Evolutionary conservation across 208 protist genomes (phyloP).

Genomic region (Leishmania aethiopica): DNA sequence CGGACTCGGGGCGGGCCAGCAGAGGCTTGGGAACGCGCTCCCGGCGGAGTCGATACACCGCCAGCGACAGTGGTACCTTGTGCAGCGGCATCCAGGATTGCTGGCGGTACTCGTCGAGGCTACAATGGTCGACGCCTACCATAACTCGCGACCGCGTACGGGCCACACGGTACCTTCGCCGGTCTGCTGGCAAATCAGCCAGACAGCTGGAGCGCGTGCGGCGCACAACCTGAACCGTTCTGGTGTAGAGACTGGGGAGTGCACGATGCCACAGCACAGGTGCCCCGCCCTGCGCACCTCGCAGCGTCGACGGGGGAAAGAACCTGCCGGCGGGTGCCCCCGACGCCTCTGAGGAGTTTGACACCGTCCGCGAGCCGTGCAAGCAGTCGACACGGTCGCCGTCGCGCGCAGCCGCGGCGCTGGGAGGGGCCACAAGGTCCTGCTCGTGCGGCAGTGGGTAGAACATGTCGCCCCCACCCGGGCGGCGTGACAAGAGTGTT

Average conservation of each 20-base stretch:
- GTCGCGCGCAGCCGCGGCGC: neutral
- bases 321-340: neutral
- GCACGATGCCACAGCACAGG: conserved; percentile 26
- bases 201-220: neutral
- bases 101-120: conserved; percentile 19
- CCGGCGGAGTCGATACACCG: conserved; percentile 19
- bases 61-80: conserved; percentile 17
- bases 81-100: conserved; percentile 12
- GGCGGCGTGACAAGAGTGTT: conserved; percentile 64
- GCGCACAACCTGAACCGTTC: conserved; percentile 14
- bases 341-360: conserved; percentile 3
- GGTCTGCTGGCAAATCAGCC: neutral
- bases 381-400: neutral
- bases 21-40: conserved; percentile 25
- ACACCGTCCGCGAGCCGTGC: neutral
- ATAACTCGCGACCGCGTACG: neutral
- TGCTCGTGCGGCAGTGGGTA: conserved; percentile 77
- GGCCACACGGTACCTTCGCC: neutral
- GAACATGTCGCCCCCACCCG: conserved; percentile 88
- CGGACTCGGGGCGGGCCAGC: conserved; percentile 3
- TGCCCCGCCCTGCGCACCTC: conserved; percentile 15
- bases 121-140: conserved; percentile 22
- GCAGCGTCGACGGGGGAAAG: conserved; percentile 6
- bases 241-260: conserved; percentile 20
- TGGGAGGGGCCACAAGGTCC: conserved; percentile 21